These are phyloP conservation scores for Mallotus repandus DNA, from an alignment of 441 rosid genomes.

Conservation along the genomic window DNA sequence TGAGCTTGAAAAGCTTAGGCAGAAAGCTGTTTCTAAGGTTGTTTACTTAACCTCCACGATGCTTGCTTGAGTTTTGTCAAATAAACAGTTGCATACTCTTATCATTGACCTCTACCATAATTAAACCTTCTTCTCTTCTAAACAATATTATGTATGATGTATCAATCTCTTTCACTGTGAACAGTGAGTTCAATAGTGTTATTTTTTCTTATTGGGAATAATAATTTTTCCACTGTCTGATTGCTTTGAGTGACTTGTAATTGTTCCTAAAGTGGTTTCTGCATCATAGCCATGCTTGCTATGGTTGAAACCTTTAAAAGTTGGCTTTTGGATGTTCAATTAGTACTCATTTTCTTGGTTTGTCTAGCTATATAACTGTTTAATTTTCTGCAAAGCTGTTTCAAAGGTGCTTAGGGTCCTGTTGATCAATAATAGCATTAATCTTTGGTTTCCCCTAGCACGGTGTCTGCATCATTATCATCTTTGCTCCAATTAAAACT, in stretches of 20 bases:
- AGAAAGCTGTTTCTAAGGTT: slow-evolving; percentile 97
- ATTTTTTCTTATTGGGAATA: neutral
- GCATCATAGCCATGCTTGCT: neutral
- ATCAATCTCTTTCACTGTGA: neutral
- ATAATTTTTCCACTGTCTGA: neutral
- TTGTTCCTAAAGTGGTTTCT: neutral
- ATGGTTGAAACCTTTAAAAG: neutral
- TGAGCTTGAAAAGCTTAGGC: slow-evolving; percentile 97
- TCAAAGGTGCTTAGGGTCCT: slow-evolving; percentile 61
- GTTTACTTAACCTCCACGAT: slow-evolving; percentile 25
- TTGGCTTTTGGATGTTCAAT: neutral
- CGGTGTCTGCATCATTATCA: neutral
- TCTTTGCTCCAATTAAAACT: neutral
- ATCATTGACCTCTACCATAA: neutral
- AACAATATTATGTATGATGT: neutral
- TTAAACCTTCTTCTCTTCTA: neutral
- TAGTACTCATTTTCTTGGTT: too few species aligned
- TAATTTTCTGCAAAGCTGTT: slow-evolving; percentile 58
- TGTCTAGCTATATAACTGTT: neutral
- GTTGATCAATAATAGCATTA: slow-evolving; percentile 13
- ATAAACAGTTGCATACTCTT: slow-evolving; percentile 6
- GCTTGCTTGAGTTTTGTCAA: slow-evolving; percentile 21
- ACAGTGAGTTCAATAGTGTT: neutral
- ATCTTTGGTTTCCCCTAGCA: neutral
- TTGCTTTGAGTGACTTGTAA: neutral